Conservation (phyloP, 495 filamentous ascomycete species). For the Mytilinidion resinicola region DNA sequence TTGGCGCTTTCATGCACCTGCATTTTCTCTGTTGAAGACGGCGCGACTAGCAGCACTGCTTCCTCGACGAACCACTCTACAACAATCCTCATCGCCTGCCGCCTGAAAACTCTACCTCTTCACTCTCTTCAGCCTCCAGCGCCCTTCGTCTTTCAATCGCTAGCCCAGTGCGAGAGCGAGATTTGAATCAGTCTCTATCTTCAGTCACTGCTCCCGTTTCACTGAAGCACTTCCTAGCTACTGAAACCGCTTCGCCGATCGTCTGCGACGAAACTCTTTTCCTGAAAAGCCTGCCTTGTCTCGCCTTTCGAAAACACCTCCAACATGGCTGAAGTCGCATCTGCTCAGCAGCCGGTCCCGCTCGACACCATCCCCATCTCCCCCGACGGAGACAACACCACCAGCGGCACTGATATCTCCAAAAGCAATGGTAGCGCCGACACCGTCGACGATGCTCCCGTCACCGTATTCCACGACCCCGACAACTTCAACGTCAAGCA, state of each 20-base stretch:
- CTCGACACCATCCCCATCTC: conserved; percentile 68
- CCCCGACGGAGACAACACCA: conserved; percentile 46
- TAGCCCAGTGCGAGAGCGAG: conserved; percentile 20
- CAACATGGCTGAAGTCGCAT: conserved; percentile 28
- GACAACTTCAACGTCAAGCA: conserved; percentile 99
- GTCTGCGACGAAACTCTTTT: background rate
- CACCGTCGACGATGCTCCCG: conserved; percentile 45
- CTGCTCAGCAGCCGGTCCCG: conserved; percentile 39
- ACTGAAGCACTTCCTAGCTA: background rate
- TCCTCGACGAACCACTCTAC: background rate
- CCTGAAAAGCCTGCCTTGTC: background rate
- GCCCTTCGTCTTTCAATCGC: background rate
- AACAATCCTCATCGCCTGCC: background rate
- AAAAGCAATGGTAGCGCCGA: conserved; percentile 29
- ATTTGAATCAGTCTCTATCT: background rate
- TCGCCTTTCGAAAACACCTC: conserved; percentile 1
- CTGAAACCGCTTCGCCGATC: background rate
- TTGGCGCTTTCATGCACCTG: too few species aligned
- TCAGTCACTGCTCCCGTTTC: background rate
- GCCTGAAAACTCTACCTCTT: too few species aligned
- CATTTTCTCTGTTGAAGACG: too few species aligned
- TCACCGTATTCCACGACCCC: conserved; percentile 94
- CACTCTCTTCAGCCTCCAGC: background rate
- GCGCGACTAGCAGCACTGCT: too few species aligned
- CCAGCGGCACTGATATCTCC: conserved; percentile 38